These are phyloP conservation scores for Kazachstania taianensis DNA, from an alignment of 805 yeast genomes.

Conservation along the genomic window DNA sequence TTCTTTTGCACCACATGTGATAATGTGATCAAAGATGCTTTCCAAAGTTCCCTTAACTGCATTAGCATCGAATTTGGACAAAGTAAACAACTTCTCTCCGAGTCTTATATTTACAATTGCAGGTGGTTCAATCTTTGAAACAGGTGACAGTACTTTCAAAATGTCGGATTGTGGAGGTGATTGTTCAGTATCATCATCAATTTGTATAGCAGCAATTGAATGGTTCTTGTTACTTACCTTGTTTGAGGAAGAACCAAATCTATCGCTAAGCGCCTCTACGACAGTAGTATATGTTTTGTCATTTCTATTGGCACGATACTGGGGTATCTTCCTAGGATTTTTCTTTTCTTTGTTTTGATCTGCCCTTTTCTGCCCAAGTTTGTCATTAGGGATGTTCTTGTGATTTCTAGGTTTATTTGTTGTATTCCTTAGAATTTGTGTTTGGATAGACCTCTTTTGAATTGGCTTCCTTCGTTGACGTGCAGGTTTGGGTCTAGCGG, in stretches of 20 bases:
- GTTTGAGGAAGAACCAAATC: constrained; percentile 9
- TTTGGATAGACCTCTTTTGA: not conserved
- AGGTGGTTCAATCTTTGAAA: constrained; percentile 10
- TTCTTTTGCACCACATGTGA: constrained; percentile 21
- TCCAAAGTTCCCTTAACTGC: constrained; percentile 6
- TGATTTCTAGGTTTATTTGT: not conserved
- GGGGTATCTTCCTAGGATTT: constrained; percentile 4
- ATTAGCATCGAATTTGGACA: constrained; percentile 14
- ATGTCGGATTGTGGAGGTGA: not conserved
- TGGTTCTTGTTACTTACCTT: not conserved
- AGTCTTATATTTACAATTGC: constrained; percentile 12
- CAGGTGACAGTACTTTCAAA: constrained; percentile 11
- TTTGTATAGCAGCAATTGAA: not conserved
- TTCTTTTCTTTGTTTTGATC: not conserved
- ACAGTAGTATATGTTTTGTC: constrained; percentile 19
- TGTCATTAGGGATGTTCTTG: not conserved
- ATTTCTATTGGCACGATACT: constrained; percentile 10
- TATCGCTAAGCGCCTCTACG: constrained; percentile 19
- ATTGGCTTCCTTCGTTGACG: too few species aligned
- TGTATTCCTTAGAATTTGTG: not conserved
- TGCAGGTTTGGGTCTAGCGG: not conserved
- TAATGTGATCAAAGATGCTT: constrained; percentile 14
- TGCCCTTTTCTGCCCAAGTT: not conserved
- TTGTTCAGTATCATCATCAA: not conserved
- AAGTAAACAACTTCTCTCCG: constrained; percentile 7